Percentiles rank a stretch among this genome's conserved stretches.
Evolutionary conservation across 2,329 filamentous ascomycete genomes (phyloP).

Genomic region (Talaromyces sp.): DNA sequence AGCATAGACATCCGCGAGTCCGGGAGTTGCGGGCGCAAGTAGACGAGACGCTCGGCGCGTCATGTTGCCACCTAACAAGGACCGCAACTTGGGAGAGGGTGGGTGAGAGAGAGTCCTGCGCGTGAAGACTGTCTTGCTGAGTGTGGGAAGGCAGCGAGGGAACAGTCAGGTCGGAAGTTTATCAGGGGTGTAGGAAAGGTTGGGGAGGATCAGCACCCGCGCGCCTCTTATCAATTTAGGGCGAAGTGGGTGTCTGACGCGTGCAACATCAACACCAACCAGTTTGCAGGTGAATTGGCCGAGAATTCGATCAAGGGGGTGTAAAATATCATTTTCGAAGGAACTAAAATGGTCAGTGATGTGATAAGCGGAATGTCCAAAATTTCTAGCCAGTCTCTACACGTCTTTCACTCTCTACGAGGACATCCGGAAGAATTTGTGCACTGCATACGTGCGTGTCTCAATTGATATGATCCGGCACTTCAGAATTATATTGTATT

Average conservation of each 20-base stretch:
- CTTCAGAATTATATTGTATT: constrained; percentile 4
- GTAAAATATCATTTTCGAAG: background rate
- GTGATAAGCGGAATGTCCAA: constrained; percentile 22
- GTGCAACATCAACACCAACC: constrained; percentile 28
- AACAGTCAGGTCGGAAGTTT: constrained; percentile 17
- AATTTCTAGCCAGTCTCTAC: constrained; percentile 11
- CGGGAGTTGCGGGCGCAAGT: constrained; percentile 37
- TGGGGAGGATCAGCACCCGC: constrained; percentile 29
- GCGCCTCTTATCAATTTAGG: constrained; percentile 32
- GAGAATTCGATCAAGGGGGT: constrained; percentile 17
- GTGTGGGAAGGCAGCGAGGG: constrained; percentile 3
- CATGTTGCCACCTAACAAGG: no score
- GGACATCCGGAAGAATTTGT: no score
- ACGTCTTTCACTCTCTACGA: no score
- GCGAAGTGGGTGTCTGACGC: constrained; percentile 28
- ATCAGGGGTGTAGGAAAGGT: constrained; percentile 27
- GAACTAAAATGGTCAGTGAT: constrained; percentile 1
- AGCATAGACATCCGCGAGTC: constrained; percentile 29
- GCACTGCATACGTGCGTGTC: constrained; percentile 9
- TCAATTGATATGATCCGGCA: background rate
- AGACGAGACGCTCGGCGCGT: constrained; percentile 30
- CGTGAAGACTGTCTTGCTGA: constrained; percentile 13
- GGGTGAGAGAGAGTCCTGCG: constrained; percentile 14
- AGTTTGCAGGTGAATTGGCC: constrained; percentile 2
- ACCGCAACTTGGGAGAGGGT: constrained; percentile 7